Base-by-base conservation (phyloP, 441 rosid species). In the Syzygium syzygioides region DNA sequence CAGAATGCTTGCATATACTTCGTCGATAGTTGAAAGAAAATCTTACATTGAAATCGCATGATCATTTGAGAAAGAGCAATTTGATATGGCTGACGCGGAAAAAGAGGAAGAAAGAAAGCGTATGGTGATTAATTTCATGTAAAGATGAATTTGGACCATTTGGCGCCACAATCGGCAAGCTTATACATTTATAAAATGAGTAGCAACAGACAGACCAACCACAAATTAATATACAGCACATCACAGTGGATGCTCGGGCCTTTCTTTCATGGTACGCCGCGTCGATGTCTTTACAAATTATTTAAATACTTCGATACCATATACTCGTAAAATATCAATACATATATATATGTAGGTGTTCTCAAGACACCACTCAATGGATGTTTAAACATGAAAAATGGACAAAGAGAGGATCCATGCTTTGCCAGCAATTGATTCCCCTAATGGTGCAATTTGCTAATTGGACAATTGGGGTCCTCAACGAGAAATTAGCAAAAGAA, bases 11-110 rank as follows among this genome's bases (percentile, higher is more conserved):
- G 15, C 41, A 17, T n/a, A 23, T 41, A 10, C 7, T 6, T 13
- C 0, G 0, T 11, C 0, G 1, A 1, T 11, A 23, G 23, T 76
- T 12, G 52, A 23, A 37, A 41, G 28, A 0, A 37, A 25, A 76
- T 76, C 45, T 76, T 41, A 5, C 8, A 0, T 11, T 20, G 8
- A 71, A 37, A 34, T 12, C 14, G 4, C 3, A 20, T 11, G 17
- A 25, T 23, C 52, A 37, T 37, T 10, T 12, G 1, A 71, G 8
- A 71, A 34, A 30, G 2, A 14, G 17, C 41, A 71, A 37, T 23
- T 62, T 62, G 71, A 62, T 14, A 62, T 30, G 15, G 80, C 52
- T 5, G 1, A 10, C 6, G 28, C 34, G 4, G 14, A 37, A 12
- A 20, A 9, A 20, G 37, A 71, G 2, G 17, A 14, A 17, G 18